Base-by-base conservation (phyloP, 139 green algal species). In the Closterium sp. region DNA sequence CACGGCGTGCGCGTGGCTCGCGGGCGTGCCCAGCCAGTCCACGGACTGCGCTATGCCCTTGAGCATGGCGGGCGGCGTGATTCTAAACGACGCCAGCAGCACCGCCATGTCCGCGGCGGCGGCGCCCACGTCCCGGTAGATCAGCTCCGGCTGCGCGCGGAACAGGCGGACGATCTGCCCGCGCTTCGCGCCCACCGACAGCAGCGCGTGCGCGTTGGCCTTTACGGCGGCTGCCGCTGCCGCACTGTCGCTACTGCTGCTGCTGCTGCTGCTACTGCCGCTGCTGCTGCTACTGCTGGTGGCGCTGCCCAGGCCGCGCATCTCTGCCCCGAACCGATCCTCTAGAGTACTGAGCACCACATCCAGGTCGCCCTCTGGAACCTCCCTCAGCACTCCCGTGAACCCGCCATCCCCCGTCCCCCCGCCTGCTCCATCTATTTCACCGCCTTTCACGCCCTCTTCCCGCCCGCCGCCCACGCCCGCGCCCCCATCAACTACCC, bases 21-120 rank as follows among this genome's bases (percentile, higher is more conserved):
- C 81, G 81, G n/a, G n/a, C 81, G 30, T 33, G n/a, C n/a, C 81
- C n/a, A 86, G 81, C n/a, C 81, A 86, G 81, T 86, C 81, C n/a
- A 86, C n/a, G n/a, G 81, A 86, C 25, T 33, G 81, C 30, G 81
- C 81, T 8, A 86, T 32, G n/a, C n/a, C 81, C n/a, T 33, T 32
- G 6, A 86, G 81, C 81, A 86, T 32, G 12, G 81, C 81, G 81
- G 81, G n/a, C 21, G n/a, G 81, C n/a, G 81, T 32, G 81, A 86
- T 86, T 32, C 30, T 86, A 33, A 86, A 86, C 81, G n/a, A 34
- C 81, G 81, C 30, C n/a, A 86, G 30, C n/a, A 86, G 25, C 81
- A 33, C 81, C 81, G 81, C 81, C n/a, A 86, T 32, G n/a, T 32
- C 81, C 25, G 81, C 81, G 21, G 81, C 30, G 21, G n/a, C 81